A percentile compares a stretch with the other conserved stretches of the same genome.
Conservation (phyloP, 495 filamentous ascomycete species). For the Penicillium mononematosum region DNA sequence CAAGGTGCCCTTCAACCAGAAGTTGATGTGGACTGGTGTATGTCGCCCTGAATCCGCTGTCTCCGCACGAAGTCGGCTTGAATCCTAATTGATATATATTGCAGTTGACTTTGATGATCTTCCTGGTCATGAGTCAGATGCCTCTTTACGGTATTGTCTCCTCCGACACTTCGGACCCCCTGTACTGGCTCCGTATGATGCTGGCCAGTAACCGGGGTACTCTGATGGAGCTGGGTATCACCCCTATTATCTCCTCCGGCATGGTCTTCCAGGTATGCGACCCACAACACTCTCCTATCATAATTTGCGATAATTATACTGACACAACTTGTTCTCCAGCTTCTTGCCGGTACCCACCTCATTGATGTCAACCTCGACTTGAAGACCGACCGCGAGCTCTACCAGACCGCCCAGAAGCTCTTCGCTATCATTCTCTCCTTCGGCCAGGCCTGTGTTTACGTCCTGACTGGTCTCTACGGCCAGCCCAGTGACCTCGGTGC, state of each 20-base stretch:
- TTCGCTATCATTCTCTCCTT: slow-evolving; percentile 98
- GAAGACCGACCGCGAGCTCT: slow-evolving; percentile 98
- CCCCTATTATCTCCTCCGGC: slow-evolving; percentile 98
- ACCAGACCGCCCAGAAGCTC: slow-evolving; percentile 99
- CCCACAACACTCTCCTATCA: background rate
- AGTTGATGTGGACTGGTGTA: slow-evolving; percentile 98
- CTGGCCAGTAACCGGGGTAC: slow-evolving; percentile 98
- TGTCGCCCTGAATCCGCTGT: slow-evolving; percentile 28
- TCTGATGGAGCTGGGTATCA: slow-evolving; percentile 98
- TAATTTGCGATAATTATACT: slow-evolving; percentile 19
- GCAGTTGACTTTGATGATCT: slow-evolving; percentile 91
- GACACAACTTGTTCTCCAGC: slow-evolving; percentile 39
- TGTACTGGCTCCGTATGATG: slow-evolving; percentile 99
- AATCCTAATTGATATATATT: slow-evolving; percentile 34
- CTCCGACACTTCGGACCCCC: slow-evolving; percentile 92
- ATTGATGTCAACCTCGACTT: slow-evolving; percentile 99
- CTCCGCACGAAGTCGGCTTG: slow-evolving; percentile 14
- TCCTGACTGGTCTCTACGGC: slow-evolving; percentile 97
- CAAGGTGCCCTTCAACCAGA: slow-evolving; percentile 98
- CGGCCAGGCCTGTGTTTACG: slow-evolving; percentile 94
- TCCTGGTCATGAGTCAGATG: slow-evolving; percentile 99
- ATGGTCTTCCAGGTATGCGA: slow-evolving; percentile 91
- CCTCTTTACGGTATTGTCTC: slow-evolving; percentile 94
- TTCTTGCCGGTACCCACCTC: slow-evolving; percentile 97
- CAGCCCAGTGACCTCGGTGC: slow-evolving; percentile 93